Conservation (phyloP, 2,329 filamentous ascomycete genomes). For the Ilyonectria mors-panacis region DNA sequence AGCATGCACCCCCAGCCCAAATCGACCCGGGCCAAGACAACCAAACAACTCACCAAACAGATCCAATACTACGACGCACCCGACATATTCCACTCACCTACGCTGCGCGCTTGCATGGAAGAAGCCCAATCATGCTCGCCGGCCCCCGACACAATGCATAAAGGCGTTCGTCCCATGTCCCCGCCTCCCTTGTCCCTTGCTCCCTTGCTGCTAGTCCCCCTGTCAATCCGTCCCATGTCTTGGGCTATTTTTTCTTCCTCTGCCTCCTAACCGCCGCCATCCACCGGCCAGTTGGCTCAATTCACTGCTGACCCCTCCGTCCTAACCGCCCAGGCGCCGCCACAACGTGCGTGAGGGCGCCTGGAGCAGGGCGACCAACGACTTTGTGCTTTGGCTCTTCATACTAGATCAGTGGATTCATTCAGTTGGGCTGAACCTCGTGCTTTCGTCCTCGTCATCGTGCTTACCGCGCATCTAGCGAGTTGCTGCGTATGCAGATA, state of each 20-base stretch:
- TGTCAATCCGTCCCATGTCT: slow-evolving; percentile 4
- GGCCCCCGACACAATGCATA: background rate
- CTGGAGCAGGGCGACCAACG: background rate
- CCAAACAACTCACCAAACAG: slow-evolving; percentile 5
- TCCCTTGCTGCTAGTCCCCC: background rate
- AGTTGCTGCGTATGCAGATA: background rate
- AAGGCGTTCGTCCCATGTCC: background rate
- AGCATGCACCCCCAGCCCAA: background rate
- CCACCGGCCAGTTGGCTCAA: background rate
- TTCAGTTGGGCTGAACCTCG: background rate
- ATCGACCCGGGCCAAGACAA: background rate
- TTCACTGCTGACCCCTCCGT: background rate
- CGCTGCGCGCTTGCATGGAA: background rate
- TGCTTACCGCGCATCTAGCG: background rate
- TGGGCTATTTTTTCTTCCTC: background rate
- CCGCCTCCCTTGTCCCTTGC: background rate
- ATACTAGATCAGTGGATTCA: background rate
- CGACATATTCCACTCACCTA: background rate
- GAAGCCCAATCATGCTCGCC: background rate
- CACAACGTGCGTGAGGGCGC: slow-evolving; percentile 2
- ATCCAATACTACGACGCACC: background rate
- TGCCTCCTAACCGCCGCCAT: background rate
- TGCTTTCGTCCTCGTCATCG: background rate
- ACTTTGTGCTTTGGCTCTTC: background rate
- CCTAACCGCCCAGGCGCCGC: slow-evolving; percentile 17